Percentiles rank a stretch among this genome's conserved stretches.
Conservation (phyloP, 75 land plant species). For the Isoetes taiwanensis region DNA sequence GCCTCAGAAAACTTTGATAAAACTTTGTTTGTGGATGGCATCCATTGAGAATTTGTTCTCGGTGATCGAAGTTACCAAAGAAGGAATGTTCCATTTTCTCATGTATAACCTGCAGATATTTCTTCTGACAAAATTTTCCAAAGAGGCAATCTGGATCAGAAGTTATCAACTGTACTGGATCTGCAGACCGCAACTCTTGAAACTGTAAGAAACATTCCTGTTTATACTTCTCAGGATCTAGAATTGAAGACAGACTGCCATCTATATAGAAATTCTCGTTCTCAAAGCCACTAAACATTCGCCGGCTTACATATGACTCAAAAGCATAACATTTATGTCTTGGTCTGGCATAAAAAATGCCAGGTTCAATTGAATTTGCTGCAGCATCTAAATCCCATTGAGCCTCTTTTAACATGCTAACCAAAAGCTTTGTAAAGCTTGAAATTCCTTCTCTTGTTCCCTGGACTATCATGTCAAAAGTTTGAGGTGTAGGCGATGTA, state of each 20-base stretch:
- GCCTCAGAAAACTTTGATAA: constrained; percentile 65
- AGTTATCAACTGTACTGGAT: constrained; percentile 45
- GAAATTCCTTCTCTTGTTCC: constrained; percentile 24
- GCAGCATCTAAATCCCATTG: constrained; percentile 61
- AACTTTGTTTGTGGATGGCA: constrained; percentile 76
- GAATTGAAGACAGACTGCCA: constrained; percentile 15
- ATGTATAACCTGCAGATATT: constrained; percentile 61
- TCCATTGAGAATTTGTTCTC: constrained; percentile 49
- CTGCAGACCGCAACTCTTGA: constrained; percentile 45
- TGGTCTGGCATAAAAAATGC: constrained; percentile 34
- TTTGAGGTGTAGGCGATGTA: constrained; percentile 20
- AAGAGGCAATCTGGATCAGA: constrained; percentile 52
- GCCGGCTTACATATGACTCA: constrained; percentile 46
- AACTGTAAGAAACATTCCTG: constrained; percentile 37
- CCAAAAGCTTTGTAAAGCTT: constrained; percentile 34
- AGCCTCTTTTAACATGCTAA: constrained; percentile 40
- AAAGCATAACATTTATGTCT: constrained; percentile 40
- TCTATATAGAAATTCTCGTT: constrained; percentile 30
- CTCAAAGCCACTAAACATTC: constrained; percentile 51
- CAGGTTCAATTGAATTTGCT: constrained; percentile 42
- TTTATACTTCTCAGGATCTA: constrained; percentile 4
- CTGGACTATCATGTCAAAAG: constrained; percentile 37
- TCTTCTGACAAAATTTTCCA: constrained; percentile 61
- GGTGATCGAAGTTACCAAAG: constrained; percentile 75
- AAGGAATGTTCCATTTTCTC: constrained; percentile 82